phyloP scores from a whole-genome alignment of 2,329 filamentous ascomycete species.

The Cordyceps sp. region DNA sequence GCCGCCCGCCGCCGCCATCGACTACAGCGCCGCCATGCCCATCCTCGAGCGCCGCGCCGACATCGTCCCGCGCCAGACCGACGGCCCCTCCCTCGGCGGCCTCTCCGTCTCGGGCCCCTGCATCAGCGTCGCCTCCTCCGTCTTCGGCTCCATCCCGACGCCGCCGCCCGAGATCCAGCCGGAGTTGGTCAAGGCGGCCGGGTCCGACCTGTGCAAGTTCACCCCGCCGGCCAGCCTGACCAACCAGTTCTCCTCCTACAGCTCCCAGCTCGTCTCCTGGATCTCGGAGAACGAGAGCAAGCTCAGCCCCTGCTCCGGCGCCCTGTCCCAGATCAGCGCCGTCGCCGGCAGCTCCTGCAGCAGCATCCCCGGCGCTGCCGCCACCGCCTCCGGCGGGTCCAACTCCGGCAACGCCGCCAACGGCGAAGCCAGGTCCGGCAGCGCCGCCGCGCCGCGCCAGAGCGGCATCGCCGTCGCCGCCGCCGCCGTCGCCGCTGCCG shows the following conservation, averaged over 20 bases:
- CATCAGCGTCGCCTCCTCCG: conserved; percentile 7
- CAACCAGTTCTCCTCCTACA: conserved; percentile 15
- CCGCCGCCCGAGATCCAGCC: conserved; percentile 13
- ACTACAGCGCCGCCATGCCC: conserved; percentile 11
- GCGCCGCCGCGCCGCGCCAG: conserved; percentile 9
- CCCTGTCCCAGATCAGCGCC: background rate
- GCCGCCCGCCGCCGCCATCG: conserved; percentile 9
- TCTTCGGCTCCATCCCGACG: conserved; percentile 12
- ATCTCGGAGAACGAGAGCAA: conserved; percentile 10
- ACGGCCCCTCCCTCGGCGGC: conserved; percentile 1
- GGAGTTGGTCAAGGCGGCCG: conserved; percentile 8
- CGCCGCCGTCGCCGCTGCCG: conserved; percentile 14
- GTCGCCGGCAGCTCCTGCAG: background rate
- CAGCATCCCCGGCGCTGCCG: conserved; percentile 2
- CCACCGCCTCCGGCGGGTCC: conserved; percentile 3
- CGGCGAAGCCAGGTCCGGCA: conserved; percentile 1
- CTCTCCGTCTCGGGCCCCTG: conserved; percentile 5
- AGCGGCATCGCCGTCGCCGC: conserved; percentile 13
- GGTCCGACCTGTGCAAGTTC: conserved; percentile 16
- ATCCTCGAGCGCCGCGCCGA: conserved; percentile 6
- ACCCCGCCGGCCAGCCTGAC: conserved; percentile 13
- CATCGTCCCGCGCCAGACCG: conserved; percentile 11
- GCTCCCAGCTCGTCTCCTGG: conserved; percentile 13
- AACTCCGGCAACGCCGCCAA: conserved; percentile 4
- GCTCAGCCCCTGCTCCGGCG: conserved; percentile 13